Evolutionary conservation across 2,329 filamentous ascomycete genomes (phyloP).

Genomic region (Aspergillus niger): DNA sequence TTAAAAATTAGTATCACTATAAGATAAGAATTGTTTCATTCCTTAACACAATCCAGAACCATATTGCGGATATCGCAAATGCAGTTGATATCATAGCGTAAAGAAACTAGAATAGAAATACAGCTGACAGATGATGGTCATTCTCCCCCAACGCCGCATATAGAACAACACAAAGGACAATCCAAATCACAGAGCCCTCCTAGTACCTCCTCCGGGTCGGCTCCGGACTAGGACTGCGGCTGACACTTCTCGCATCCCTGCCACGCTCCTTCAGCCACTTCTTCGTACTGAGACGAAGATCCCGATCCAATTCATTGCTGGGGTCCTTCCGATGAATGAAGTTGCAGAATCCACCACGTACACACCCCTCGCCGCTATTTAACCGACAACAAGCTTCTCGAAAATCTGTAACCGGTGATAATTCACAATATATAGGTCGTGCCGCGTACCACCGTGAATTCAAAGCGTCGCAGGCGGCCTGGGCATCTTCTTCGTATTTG

Average conservation of each 20-base stretch:
- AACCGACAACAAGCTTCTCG: constrained; percentile 94
- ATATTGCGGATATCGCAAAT: background rate
- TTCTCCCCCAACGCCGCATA: constrained; percentile 25
- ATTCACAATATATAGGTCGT: constrained; percentile 95
- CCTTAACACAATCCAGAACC: background rate
- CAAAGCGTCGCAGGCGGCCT: constrained; percentile 88
- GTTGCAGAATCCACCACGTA: constrained; percentile 96
- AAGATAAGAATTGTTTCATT: too few species aligned
- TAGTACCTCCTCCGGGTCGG: constrained; percentile 73
- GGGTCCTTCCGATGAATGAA: constrained; percentile 99
- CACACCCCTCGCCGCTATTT: constrained; percentile 93
- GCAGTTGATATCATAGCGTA: constrained; percentile 33
- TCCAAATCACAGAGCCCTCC: constrained; percentile 12
- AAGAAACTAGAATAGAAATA: constrained; percentile 17
- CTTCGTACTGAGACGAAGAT: constrained; percentile 85
- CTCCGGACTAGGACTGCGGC: constrained; percentile 82
- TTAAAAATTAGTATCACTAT: too few species aligned
- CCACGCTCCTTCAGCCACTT: constrained; percentile 91
- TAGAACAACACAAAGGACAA: constrained; percentile 17
- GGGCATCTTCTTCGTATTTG: constrained; percentile 98
- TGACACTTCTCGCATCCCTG: constrained; percentile 78
- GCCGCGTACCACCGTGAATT: constrained; percentile 97
- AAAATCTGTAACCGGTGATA: constrained; percentile 96
- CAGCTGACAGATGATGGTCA: constrained; percentile 17
- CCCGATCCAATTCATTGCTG: constrained; percentile 80